Conservation (phyloP, 306 rosid species). For the Notholithocarpus densiflorus region DNA sequence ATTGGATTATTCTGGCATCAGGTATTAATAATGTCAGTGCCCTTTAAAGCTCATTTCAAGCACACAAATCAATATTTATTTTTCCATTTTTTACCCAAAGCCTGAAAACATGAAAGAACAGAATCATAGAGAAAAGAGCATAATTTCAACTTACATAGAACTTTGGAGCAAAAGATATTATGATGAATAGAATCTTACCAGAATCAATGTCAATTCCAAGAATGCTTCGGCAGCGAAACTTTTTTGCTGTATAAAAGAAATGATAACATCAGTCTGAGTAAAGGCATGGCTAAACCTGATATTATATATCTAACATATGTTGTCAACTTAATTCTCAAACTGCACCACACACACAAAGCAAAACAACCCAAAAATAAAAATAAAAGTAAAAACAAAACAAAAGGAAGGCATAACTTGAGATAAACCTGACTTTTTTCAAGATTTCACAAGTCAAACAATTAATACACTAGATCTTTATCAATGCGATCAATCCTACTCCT, state of each 20-base stretch:
- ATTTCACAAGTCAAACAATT: neutral
- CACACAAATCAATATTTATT: neutral
- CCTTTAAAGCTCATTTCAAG: neutral
- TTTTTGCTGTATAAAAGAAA: slow-evolving; percentile 51
- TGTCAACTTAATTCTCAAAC: neutral
- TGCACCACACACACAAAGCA: neutral
- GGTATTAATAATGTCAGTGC: too few relatives aligned
- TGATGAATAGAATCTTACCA: slow-evolving; percentile 47
- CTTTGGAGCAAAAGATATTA: slow-evolving; percentile 2
- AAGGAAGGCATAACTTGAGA: neutral
- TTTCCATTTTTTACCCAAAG: neutral
- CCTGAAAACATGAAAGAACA: neutral
- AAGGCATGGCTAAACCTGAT: neutral
- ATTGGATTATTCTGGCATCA: too few relatives aligned
- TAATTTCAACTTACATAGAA: neutral
- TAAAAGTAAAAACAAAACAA: neutral
- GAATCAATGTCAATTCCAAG: slow-evolving; percentile 88
- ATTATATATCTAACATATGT: neutral
- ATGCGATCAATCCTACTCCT: neutral
- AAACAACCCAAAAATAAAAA: too few relatives aligned
- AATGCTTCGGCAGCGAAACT: slow-evolving; percentile 69
- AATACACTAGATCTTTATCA: neutral
- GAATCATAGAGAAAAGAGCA: neutral
- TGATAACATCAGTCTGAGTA: neutral
- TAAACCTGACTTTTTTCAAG: neutral